phyloP scores from a whole-genome alignment of 257 asterid species.

The Fraxinus americana region DNA sequence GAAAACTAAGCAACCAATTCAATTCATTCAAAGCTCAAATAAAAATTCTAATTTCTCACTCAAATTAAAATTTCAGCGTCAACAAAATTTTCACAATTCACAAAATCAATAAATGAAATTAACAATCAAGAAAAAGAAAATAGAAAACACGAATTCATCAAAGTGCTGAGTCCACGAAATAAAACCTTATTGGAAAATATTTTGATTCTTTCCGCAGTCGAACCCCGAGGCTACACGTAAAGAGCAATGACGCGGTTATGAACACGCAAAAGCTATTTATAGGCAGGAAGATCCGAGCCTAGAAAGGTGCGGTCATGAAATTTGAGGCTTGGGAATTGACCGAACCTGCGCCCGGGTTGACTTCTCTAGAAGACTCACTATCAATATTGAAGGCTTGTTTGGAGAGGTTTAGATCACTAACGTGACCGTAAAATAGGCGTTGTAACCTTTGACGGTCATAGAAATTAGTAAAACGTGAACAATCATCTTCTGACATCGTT shows the following conservation, averaged over 20 bases:
- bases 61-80: neutral
- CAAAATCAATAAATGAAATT: neutral
- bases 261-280: slow-evolving; percentile 23
- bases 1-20: neutral
- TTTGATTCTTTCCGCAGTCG: slow-evolving; percentile 1
- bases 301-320: neutral
- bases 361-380: too few relatives aligned
- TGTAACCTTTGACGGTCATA: too few relatives aligned
- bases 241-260: neutral
- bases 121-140: slow-evolving; percentile 5
- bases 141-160: neutral
- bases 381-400: too few relatives aligned
- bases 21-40: neutral
- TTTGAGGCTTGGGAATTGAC: neutral
- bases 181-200: slow-evolving; percentile 32
- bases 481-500: too few relatives aligned
- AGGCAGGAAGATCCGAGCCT: slow-evolving; percentile 27
- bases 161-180: slow-evolving; percentile 23
- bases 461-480: too few relatives aligned
- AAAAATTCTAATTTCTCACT: neutral
- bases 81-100: slow-evolving; percentile 26
- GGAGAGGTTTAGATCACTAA: too few relatives aligned
- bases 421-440: too few relatives aligned
- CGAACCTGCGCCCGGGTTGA: too few relatives aligned
- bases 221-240: slow-evolving; percentile 24